Base-by-base conservation (phyloP, 768 basidiomycete species). In the Pluteus cervinus region DNA sequence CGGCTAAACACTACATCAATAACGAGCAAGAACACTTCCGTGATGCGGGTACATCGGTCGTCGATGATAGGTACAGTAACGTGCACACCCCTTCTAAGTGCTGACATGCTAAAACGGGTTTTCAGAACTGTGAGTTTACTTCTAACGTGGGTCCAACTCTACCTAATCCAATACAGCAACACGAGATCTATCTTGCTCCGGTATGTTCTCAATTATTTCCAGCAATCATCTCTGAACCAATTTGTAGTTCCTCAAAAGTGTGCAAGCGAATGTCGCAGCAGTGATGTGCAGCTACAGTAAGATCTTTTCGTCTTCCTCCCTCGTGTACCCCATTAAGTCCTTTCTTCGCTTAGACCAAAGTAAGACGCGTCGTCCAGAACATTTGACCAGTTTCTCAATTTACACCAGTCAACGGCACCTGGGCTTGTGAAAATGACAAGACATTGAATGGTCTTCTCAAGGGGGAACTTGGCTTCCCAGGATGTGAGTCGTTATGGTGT, bases 261-360 rank as follows among this genome's bases (percentile, higher is more conserved):
- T 83, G 3, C 71, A 74, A 54, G 81, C 81, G 8, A 75, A 75
- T 39, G 81, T 81, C 8, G 75, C 80, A 1, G 54, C 76, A 4
- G 68, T 83, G 38, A 81, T 81, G 79, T 81, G 79, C 54, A 76
- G 74, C 42, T 79, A 79, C 47, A 78, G 73, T 68, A 39, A 42
- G 62, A 52, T 37, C 3, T 25, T n/a, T n/a, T n/a, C n/a, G 23
- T 11, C 15, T 24, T 15, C 10, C 9, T 28, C 3, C 14, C 21
- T 10, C 32, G 16, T 24, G 40, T 32, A 22, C 31, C 12, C 29
- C 17, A 40, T 15, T 16, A 16, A 36, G 7, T 15, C 29, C 37
- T 17, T 31, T 20, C 16, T 29, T 11, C 14, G 24, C 16, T 28
- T 20, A 65, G 63, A 64, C 49, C 61, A 60, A 54, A 61, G 62